Evolutionary conservation across 345 rosid genomes (phyloP), one percentile per base, ranked within the genome.

Genomic region (Aethionema arabicum): DNA sequence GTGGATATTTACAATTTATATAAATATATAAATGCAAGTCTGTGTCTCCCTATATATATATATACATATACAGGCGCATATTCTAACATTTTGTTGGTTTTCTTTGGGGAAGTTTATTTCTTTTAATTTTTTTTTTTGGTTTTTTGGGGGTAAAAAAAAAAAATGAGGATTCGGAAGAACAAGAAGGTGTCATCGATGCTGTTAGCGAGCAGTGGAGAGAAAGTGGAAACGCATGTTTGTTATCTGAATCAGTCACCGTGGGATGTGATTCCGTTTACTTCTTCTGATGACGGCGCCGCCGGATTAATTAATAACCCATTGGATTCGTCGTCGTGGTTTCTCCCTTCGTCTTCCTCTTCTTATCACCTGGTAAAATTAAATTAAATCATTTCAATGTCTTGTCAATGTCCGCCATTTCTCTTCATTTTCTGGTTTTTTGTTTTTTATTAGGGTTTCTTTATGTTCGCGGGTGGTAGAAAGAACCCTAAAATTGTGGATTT

Each of bases 161-260:
- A 66, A 32, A 90, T 90, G 97, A 85, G 95, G 95, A 90, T 90
- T 78, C 82, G 97, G 39, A 90, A 90, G 86, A 82, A 90, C 91
- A 80, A 78, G 33, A 82, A 83, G 74, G 78, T 78, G 50, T 72
- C 86, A 11, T 66, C 88, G 67, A 43, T 74, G 73, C 52, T 72
- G 52, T 61, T 62, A 70, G 77, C 82, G 59, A 76, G 31, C 61
- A 56, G 56, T 45, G 63, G 77, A 37, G 77, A 77, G 47, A 54
- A 46, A 11, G 68, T 64, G 43, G 78, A 77, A 51, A 60, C 91
- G n/a, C 84, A 88, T 76, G 81, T 76, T 13, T 91, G 98, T 76
- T 82, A 73, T 70, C 82, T 91, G n/a, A 91, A 88, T 88, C 95
- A 88, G 83, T 88, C 98, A 40, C 96, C 96, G 11, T 88, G 98